Evolutionary conservation across 2,329 filamentous ascomycete species (phyloP).

Genomic region (Phaeoacremonium minimum): DNA sequence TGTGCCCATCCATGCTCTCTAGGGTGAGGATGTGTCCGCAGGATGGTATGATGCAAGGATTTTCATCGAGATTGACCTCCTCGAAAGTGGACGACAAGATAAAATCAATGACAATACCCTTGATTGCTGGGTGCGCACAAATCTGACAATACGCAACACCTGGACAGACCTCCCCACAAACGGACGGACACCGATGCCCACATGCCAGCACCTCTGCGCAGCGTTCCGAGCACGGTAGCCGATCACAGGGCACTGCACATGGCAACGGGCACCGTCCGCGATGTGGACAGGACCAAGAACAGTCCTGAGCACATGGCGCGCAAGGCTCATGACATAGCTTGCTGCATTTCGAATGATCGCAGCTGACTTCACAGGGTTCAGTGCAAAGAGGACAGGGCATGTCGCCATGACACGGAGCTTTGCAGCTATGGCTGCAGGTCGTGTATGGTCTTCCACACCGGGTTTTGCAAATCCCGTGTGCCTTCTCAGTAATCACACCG

Average conservation of each 20-base stretch:
- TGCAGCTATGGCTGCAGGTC: slow-evolving; percentile 55
- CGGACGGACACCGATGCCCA: slow-evolving; percentile 57
- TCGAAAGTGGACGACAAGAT: slow-evolving; percentile 48
- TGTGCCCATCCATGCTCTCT: slow-evolving; percentile 55
- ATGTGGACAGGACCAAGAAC: slow-evolving; percentile 41
- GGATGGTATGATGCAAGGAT: slow-evolving; percentile 56
- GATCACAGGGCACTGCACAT: slow-evolving; percentile 64
- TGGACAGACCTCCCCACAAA: slow-evolving; percentile 64
- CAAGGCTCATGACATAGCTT: slow-evolving; percentile 56
- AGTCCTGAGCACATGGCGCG: slow-evolving; percentile 50
- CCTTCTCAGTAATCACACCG: slow-evolving; percentile 17
- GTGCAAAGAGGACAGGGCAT: slow-evolving; percentile 41
- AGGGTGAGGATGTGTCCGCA: slow-evolving; percentile 63
- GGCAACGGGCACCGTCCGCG: slow-evolving; percentile 39
- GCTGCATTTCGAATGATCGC: slow-evolving; percentile 52
- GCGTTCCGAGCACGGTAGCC: slow-evolving; percentile 58
- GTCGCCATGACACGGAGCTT: slow-evolving; percentile 44
- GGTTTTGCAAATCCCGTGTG: slow-evolving; percentile 44
- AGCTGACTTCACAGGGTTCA: slow-evolving; percentile 48
- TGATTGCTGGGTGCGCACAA: slow-evolving; percentile 42
- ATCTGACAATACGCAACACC: slow-evolving; percentile 46
- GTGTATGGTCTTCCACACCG: slow-evolving; percentile 44
- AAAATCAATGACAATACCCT: slow-evolving; percentile 49
- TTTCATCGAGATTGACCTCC: slow-evolving; percentile 53
- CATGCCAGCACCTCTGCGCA: slow-evolving; percentile 51